Evolutionary conservation across 2,329 filamentous ascomycete species (phyloP), one percentile per base, ranked within the genome.

Genomic region (Trichoderma sp.): DNA sequence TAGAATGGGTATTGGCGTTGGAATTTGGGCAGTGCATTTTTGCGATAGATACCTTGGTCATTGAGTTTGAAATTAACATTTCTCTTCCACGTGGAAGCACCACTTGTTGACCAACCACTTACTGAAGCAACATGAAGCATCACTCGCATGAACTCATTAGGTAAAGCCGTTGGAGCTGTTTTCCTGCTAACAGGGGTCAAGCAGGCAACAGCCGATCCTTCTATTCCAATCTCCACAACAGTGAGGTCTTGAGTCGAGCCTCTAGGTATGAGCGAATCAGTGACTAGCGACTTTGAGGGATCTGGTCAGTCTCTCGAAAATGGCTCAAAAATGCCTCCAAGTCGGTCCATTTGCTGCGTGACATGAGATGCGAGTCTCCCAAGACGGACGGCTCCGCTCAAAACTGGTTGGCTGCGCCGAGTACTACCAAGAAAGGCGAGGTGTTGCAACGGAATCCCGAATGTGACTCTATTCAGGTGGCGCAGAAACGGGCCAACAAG

Each of bases 181-280:
- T 15, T 24, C 47, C 12, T 30, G 34, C 47, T 64, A 57, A 36
- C 68, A 71, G 67, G 67, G 68, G 39, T 26, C 6, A 51, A 60
- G 12, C 60, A 71, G 68, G 68, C 68, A 71, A 39, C 68, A 64
- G 60, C 32, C 47, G 32, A 64, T 71, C 60, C 28, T 39, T n/a
- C 18, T 24, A 6, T 11, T 61, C 28, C 66, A 26, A 58, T 64
- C 68, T 47, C 68, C 68, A 71, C 68, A 21, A 24, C 28, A 14
- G 18, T 7, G 21, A 58, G 18, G 28, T 6, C 26, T 53, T 18
- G 47, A 56, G 39, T 51, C 14, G 57, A n/a, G 28, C 15, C 56
- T 51, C 21, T 43, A 6, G 14, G 28, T 2, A 24, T 15, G 28
- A 61, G 56, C 39, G 30, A 61, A 62, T 26, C 4, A 32, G 57